phyloP scores from a whole-genome alignment of 202 grass and related monocot genomes.

The Hordeum pubiflorum region DNA sequence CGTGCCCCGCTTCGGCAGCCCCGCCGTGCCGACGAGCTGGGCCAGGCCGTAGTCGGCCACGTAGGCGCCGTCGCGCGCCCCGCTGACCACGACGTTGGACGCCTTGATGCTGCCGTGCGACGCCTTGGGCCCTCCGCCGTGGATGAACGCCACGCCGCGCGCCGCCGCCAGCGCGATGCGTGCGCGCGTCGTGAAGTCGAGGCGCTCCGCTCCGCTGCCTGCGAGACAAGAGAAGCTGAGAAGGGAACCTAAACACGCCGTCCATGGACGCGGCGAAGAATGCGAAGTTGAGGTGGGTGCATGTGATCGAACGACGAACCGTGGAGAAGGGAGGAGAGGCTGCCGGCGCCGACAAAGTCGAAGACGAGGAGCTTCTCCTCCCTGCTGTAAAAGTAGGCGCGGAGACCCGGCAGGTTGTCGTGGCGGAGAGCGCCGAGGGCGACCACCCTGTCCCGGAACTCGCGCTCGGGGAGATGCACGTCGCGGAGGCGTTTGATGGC shows the following conservation, averaged over 20 bases:
- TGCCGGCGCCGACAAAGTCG: conserved; percentile 60
- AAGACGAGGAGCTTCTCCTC: conserved; percentile 91
- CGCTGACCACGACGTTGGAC: conserved; percentile 54
- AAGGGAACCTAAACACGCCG: background rate
- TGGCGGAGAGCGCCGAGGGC: conserved; percentile 43
- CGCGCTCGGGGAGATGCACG: conserved; percentile 42
- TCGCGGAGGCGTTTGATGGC: conserved; percentile 67
- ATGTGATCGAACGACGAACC: background rate
- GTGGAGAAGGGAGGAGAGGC: conserved; percentile 71
- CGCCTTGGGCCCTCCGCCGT: conserved; percentile 18
- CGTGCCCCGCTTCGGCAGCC: background rate
- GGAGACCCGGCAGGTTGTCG: conserved; percentile 41
- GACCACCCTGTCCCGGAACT: conserved; percentile 37
- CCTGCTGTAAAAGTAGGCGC: conserved; percentile 65
- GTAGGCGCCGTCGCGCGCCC: conserved; percentile 23
- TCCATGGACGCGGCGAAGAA: background rate
- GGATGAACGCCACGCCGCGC: conserved; percentile 60
- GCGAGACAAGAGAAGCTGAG: background rate
- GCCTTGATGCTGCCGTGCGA: conserved; percentile 77
- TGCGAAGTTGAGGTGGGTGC: no score
- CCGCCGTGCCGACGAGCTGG: conserved; percentile 11
- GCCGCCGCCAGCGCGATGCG: conserved; percentile 61
- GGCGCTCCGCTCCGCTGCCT: conserved; percentile 37
- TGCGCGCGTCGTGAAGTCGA: conserved; percentile 53
- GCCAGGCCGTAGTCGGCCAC: conserved; percentile 47